phyloP scores from a whole-genome alignment of 306 rosid species.

The Corylus americana region DNA sequence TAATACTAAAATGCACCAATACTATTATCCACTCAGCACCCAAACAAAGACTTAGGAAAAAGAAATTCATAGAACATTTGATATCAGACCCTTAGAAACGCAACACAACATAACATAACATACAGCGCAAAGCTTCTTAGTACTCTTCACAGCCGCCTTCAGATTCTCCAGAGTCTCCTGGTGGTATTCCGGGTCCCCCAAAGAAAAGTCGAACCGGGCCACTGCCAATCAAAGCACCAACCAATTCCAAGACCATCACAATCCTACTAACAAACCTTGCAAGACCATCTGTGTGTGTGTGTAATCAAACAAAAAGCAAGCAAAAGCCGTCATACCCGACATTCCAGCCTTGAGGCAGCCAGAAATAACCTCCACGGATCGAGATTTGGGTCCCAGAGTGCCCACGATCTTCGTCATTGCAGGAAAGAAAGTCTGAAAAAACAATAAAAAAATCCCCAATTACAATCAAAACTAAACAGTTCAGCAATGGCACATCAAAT shows the following conservation, averaged over 20 bases:
- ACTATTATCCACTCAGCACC: background rate
- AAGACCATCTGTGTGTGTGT: background rate
- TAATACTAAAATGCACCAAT: too few relatives aligned
- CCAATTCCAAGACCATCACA: slow-evolving; percentile 6
- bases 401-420: slow-evolving; percentile 99
- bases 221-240: slow-evolving; percentile 53
- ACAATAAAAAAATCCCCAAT: background rate
- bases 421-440: slow-evolving; percentile 70
- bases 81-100: background rate
- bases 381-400: slow-evolving; percentile 89
- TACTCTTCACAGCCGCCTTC: slow-evolving; percentile 74
- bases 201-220: slow-evolving; percentile 95
- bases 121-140: slow-evolving; percentile 98
- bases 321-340: slow-evolving; percentile 60
- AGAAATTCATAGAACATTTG: background rate
- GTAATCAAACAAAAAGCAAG: background rate
- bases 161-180: slow-evolving; percentile 92
- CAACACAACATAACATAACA: slow-evolving; percentile 29
- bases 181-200: slow-evolving; percentile 76
- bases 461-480: background rate
- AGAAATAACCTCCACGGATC: slow-evolving; percentile 73
- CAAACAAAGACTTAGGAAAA: background rate
- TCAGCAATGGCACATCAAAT: too few relatives aligned
- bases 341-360: slow-evolving; percentile 90
- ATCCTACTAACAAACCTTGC: background rate